A percentile compares a stretch with the other conserved stretches of the same genome.
Conservation (phyloP, 176 grass and related monocot genomes). For the Ananas comosus region DNA sequence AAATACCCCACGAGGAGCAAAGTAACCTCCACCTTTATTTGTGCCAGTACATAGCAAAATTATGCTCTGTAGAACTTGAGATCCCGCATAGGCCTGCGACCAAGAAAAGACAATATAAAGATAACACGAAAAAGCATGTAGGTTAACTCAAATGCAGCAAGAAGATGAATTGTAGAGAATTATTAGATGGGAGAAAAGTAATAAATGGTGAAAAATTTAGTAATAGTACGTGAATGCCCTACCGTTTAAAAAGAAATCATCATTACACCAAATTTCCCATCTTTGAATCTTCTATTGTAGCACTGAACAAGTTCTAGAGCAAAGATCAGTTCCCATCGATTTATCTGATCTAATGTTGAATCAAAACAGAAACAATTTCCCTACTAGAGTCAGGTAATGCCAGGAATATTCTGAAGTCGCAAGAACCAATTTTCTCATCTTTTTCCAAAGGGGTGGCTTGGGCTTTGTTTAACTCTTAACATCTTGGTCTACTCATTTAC, state of each 20-base stretch:
- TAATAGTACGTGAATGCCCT: no score
- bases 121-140: background rate
- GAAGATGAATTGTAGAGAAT: background rate
- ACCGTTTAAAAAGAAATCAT: background rate
- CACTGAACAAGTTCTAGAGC: background rate
- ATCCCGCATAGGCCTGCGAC: constrained; percentile 75
- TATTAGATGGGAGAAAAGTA: background rate
- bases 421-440: no score
- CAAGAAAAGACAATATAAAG: background rate
- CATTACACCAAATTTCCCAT: background rate
- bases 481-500: no score
- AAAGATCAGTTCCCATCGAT: background rate
- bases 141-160: background rate
- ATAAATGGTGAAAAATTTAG: background rate
- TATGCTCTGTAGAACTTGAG: constrained; percentile 79
- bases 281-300: background rate
- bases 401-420: no score
- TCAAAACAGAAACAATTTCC: no score
- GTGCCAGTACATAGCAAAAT: constrained; percentile 83
- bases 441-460: no score
- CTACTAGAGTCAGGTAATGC: no score
- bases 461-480: no score
- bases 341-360: background rate
- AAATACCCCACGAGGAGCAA: constrained; percentile 68
- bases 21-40: constrained; percentile 79